Percentiles rank a stretch among this genome's conserved stretches.
Evolutionary conservation across 148 eudicot genomes (phyloP).

Genomic region (Limonium bicolor): DNA sequence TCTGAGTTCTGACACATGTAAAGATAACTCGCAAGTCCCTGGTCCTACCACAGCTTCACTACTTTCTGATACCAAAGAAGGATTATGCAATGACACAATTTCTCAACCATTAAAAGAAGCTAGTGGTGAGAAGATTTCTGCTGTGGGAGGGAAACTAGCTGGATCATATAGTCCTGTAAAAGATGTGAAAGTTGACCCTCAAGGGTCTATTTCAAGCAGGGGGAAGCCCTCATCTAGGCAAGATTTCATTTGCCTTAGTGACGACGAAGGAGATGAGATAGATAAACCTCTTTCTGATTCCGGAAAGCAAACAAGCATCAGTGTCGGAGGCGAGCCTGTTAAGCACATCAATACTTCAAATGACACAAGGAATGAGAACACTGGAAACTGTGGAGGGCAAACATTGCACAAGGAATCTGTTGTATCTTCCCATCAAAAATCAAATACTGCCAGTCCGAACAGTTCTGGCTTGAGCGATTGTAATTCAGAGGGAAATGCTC

Average conservation of each 20-base stretch:
- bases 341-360: too few relatives aligned
- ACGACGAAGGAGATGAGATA: constrained; percentile 68
- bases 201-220: constrained; percentile 6
- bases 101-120: constrained; percentile 4
- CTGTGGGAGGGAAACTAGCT: constrained; percentile 15
- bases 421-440: constrained; percentile 18
- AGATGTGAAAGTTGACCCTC: constrained; percentile 18
- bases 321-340: too few relatives aligned
- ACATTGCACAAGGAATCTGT: constrained; percentile 15
- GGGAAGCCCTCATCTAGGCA: constrained; percentile 22
- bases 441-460: constrained; percentile 14
- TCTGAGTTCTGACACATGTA: constrained; percentile 50
- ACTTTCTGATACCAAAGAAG: constrained; percentile 18
- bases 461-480: constrained; percentile 18
- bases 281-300: constrained; percentile 4
- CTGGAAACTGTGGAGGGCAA: constrained; percentile 15
- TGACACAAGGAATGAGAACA: constrained; percentile 18
- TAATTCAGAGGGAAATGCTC: constrained; percentile 15
- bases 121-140: constrained; percentile 11
- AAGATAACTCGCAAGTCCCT: constrained; percentile 26
- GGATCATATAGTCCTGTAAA: constrained; percentile 25
- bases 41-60: constrained; percentile 16
- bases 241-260: constrained; percentile 68
- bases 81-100: constrained; percentile 6
- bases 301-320: not conserved